Evolutionary conservation across 768 basidiomycete species (phyloP).

Genomic region (Gymnopilus dilepis): DNA sequence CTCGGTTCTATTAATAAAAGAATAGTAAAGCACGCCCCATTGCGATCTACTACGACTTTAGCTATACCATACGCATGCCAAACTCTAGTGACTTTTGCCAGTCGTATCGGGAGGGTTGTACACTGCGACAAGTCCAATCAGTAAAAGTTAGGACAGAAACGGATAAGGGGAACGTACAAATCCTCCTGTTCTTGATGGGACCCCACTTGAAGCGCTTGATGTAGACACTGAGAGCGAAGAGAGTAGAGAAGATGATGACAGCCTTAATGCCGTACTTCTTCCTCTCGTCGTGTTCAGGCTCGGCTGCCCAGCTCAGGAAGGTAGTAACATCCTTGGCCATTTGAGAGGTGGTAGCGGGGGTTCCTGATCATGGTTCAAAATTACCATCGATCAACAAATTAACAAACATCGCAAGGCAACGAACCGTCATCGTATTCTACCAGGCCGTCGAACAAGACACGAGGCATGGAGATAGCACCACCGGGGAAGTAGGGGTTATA

Average conservation of each 20-base stretch:
- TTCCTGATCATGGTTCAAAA: too few species aligned
- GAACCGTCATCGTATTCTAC: conserved; percentile 96
- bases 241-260: conserved; percentile 87
- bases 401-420: too few species aligned
- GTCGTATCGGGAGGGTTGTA: conserved; percentile 59
- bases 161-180: conserved; percentile 56
- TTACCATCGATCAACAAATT: too few species aligned
- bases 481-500: conserved; percentile 99
- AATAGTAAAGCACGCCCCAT: conserved; percentile 23
- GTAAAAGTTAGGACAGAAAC: not conserved
- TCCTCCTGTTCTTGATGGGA: conserved; percentile 91
- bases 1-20: conserved; percentile 30
- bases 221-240: conserved; percentile 82
- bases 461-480: conserved; percentile 98
- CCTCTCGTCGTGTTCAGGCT: conserved; percentile 97
- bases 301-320: conserved; percentile 96
- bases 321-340: conserved; percentile 99
- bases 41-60: conserved; percentile 29
- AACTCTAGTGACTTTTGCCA: conserved; percentile 59
- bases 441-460: conserved; percentile 92
- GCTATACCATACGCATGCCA: conserved; percentile 23
- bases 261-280: conserved; percentile 98
- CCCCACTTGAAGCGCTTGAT: conserved; percentile 97
- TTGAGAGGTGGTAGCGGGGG: conserved; percentile 95
- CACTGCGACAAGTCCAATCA: conserved; percentile 38